These are phyloP conservation scores for Calocera cornea DNA, from an alignment of 768 basidiomycete species.

Conservation along the genomic window DNA sequence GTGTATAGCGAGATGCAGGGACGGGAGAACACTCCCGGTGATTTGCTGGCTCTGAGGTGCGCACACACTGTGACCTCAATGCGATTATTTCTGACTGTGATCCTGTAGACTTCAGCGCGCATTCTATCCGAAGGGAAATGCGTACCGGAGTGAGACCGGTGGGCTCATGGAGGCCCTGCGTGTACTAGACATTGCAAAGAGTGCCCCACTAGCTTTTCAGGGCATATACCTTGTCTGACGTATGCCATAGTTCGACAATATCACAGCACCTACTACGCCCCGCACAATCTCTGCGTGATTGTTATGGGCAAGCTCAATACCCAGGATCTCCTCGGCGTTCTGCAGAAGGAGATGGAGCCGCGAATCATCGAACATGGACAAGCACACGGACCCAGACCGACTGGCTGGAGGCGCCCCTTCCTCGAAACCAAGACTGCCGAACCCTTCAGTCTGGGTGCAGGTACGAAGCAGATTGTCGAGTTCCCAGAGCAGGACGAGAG, in stretches of 20 bases:
- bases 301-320: conserved; percentile 79
- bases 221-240: not conserved
- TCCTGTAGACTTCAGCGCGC: conserved; percentile 53
- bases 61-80: conserved; percentile 16
- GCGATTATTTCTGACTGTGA: conserved; percentile 2
- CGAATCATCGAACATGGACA: conserved; percentile 62
- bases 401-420: conserved; percentile 88
- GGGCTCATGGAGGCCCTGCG: conserved; percentile 88
- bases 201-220: conserved; percentile 30
- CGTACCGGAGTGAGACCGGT: conserved; percentile 91
- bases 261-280: conserved; percentile 79
- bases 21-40: conserved; percentile 80
- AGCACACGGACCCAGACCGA: conserved; percentile 52
- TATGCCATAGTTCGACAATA: conserved; percentile 61
- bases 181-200: conserved; percentile 74
- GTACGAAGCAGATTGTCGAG: conserved; percentile 55
- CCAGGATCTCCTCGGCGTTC: conserved; percentile 57
- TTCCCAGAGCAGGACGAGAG: conserved; percentile 97
- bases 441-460: conserved; percentile 39
- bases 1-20: conserved; percentile 98
- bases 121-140: conserved; percentile 70
- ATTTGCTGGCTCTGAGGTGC: conserved; percentile 77
- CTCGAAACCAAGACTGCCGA: conserved; percentile 68
- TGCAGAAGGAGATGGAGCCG: conserved; percentile 76
- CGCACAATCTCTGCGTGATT: conserved; percentile 82